Evolutionary conservation across 768 basidiomycete species (phyloP).

Genomic region (Punctularia strigosozonata): DNA sequence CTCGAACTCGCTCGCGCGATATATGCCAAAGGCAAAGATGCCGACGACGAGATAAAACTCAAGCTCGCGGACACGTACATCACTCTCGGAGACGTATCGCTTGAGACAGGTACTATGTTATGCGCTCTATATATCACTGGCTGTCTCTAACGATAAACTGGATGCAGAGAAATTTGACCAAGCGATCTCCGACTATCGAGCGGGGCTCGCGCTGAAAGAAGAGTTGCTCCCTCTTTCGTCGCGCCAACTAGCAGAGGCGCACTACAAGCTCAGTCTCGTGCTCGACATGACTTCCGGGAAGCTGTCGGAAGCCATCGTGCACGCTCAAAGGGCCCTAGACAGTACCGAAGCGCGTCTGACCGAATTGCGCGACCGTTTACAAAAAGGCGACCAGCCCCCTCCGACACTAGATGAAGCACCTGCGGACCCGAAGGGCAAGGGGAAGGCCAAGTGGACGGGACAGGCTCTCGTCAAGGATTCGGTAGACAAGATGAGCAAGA

Average conservation of each 20-base stretch:
- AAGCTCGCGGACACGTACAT: conserved; percentile 89
- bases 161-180: conserved; percentile 87
- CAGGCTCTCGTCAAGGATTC: conserved; percentile 28
- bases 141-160: conserved; percentile 1
- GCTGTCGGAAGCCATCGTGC: conserved; percentile 68
- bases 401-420: conserved; percentile 15
- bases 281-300: conserved; percentile 84
- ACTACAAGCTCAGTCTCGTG: conserved; percentile 90
- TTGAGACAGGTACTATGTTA: conserved; percentile 82
- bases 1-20: conserved; percentile 89
- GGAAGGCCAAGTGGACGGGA: conserved; percentile 39
- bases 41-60: conserved; percentile 52
- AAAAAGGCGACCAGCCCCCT: conserved; percentile 20
- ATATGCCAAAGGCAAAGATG: conserved; percentile 56
- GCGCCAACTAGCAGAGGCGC: conserved; percentile 86
- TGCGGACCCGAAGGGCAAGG: conserved; percentile 53
- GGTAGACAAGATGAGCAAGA: conserved; percentile 53
- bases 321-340: conserved; percentile 69
- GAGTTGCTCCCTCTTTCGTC: conserved; percentile 76
- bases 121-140: background rate
- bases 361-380: conserved; percentile 39
- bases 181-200: conserved; percentile 79
- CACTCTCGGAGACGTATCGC: conserved; percentile 87
- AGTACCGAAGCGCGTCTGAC: conserved; percentile 64
- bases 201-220: conserved; percentile 62